A percentile compares a stretch with the other conserved stretches of the same genome.
These are phyloP conservation scores for Phytophthora pistaciae DNA, from an alignment of 352 stramenopile genomes.

Conservation along the genomic window DNA sequence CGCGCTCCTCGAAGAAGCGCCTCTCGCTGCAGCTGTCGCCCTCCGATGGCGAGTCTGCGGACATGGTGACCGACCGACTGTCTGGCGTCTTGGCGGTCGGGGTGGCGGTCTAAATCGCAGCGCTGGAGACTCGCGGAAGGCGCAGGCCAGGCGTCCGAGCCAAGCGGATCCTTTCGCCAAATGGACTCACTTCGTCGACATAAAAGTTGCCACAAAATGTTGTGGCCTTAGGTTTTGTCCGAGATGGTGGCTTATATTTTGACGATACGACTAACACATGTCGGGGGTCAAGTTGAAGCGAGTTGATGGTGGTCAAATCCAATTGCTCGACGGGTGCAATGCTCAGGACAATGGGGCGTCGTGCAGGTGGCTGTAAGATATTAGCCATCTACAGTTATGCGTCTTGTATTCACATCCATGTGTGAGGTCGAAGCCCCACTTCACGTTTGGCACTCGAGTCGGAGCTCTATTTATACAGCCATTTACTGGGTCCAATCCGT, in stretches of 20 bases:
- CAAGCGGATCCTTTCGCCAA: neutral
- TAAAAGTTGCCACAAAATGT: too few species aligned
- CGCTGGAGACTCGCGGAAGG: neutral
- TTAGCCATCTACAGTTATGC: too few species aligned
- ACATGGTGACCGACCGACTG: neutral
- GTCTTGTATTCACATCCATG: too few species aligned
- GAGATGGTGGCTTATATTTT: neutral
- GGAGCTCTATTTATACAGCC: neutral
- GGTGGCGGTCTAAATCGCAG: neutral
- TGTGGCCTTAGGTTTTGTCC: neutral
- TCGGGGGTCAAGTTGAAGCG: neutral
- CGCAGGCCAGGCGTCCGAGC: too few species aligned
- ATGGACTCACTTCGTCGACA: neutral
- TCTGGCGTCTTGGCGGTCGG: neutral
- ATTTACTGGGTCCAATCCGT: neutral
- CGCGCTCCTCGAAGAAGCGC: slow-evolving; percentile 77
- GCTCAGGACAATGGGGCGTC: neutral
- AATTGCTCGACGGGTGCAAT: neutral
- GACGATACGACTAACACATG: neutral
- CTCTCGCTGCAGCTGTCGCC: slow-evolving; percentile 60
- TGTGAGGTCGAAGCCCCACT: neutral
- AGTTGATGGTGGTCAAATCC: neutral
- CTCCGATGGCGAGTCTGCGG: slow-evolving; percentile 6
- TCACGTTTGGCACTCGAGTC: neutral
- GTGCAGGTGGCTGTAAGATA: too few species aligned